Evolutionary conservation across 306 rosid genomes (phyloP).

Genomic region (Ceratonia siliqua): DNA sequence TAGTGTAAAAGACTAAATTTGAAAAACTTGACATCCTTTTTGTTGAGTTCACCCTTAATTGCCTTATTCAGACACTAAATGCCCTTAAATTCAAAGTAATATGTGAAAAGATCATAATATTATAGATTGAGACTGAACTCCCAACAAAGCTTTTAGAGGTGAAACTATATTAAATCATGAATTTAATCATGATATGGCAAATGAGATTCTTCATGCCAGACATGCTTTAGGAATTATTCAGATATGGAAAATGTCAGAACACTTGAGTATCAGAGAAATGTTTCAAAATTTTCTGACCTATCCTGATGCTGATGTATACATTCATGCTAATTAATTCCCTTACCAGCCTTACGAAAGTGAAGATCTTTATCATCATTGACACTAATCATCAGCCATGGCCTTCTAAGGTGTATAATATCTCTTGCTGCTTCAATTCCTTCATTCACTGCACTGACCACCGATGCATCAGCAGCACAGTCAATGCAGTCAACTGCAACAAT

Average conservation of each 20-base stretch:
- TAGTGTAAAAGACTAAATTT: not conserved
- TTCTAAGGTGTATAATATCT: conserved; percentile 45
- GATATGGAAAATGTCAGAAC: not conserved
- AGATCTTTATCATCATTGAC: conserved; percentile 90
- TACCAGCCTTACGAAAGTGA: conserved; percentile 95
- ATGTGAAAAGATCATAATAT: not conserved
- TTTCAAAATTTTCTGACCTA: not conserved
- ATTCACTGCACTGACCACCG: conserved; percentile 85
- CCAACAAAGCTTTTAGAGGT: not conserved
- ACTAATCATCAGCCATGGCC: conserved; percentile 95
- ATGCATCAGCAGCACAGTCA: conserved; percentile 93
- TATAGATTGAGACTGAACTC: not conserved
- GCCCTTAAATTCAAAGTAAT: not conserved
- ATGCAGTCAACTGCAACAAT: conserved; percentile 86
- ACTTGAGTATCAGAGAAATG: not conserved
- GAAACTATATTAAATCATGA: not conserved
- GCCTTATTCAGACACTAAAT: not conserved
- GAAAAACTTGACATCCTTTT: not conserved
- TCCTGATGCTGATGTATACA: not conserved
- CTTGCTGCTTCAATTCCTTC: conserved; percentile 85
- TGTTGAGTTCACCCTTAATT: not conserved
- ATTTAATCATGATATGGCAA: not conserved
- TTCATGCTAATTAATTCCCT: not conserved
- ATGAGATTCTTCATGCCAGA: not conserved
- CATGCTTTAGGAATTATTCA: not conserved